Evolutionary conservation across 257 asterid species (phyloP).

Genomic region (Plectranthus barbatus): DNA sequence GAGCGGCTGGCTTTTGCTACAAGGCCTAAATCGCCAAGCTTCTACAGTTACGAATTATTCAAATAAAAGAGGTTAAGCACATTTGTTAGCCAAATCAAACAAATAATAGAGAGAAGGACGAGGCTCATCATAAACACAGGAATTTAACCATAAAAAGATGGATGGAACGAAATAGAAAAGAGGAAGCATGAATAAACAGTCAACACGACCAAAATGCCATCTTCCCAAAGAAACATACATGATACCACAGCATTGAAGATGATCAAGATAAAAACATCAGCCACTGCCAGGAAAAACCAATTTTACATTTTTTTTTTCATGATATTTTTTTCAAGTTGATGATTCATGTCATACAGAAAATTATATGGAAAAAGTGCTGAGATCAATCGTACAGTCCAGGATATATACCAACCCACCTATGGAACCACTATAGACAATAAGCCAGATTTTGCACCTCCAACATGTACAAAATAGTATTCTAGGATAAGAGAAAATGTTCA

Average conservation of each 20-base stretch:
- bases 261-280: background rate
- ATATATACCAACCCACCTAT: no score
- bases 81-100: background rate
- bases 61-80: slow-evolving; percentile 6
- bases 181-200: background rate
- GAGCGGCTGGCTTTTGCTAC: slow-evolving; percentile 92
- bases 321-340: no score
- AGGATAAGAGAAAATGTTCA: background rate
- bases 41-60: slow-evolving; percentile 30
- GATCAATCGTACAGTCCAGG: no score
- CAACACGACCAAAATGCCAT: background rate
- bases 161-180: background rate
- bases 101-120: background rate
- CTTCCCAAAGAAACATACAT: background rate
- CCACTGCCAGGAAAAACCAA: background rate
- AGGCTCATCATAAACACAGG: background rate
- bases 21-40: slow-evolving; percentile 91
- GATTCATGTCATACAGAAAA: no score
- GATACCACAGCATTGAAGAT: background rate
- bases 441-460: background rate
- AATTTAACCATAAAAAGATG: background rate
- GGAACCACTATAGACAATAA: no score
- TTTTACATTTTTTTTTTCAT: background rate
- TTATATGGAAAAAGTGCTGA: no score
- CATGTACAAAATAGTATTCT: background rate